Evolutionary conservation across 1,139 yeast genomes (phyloP).

Genomic region (Torulaspora pretoriensis): DNA sequence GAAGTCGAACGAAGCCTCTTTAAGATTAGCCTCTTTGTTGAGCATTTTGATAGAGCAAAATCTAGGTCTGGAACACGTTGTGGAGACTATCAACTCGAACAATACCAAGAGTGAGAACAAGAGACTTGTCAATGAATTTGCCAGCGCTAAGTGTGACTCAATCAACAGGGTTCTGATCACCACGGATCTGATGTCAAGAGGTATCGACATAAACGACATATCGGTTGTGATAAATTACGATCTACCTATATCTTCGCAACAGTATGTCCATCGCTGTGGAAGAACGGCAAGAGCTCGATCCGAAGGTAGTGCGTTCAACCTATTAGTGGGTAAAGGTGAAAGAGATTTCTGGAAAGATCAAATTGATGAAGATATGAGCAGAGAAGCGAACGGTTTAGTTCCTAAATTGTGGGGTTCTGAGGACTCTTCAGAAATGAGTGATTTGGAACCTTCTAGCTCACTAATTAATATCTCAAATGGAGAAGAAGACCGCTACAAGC

Average conservation of each 20-base stretch:
- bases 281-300: slow-evolving; percentile 93
- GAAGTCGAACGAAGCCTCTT: slow-evolving; percentile 81
- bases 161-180: slow-evolving; percentile 56
- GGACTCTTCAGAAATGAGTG: slow-evolving; percentile 7
- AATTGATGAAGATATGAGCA: slow-evolving; percentile 42
- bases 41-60: slow-evolving; percentile 41
- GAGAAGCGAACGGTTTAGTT: slow-evolving; percentile 29
- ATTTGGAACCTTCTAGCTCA: slow-evolving; percentile 20
- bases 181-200: slow-evolving; percentile 92
- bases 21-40: slow-evolving; percentile 65
- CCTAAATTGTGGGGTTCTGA: slow-evolving; percentile 15
- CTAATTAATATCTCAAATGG: slow-evolving; percentile 23
- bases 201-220: slow-evolving; percentile 74
- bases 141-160: slow-evolving; percentile 32
- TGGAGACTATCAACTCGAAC: slow-evolving; percentile 47
- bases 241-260: slow-evolving; percentile 81
- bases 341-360: slow-evolving; percentile 56
- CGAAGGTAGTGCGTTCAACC: slow-evolving; percentile 65
- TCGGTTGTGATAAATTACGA: slow-evolving; percentile 84
- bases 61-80: slow-evolving; percentile 11
- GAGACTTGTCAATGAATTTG: slow-evolving; percentile 54
- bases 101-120: slow-evolving; percentile 46
- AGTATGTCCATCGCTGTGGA: slow-evolving; percentile 92
- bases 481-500: slow-evolving; percentile 42
- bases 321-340: slow-evolving; percentile 75